A percentile compares a stretch with the other conserved stretches of the same genome.
Evolutionary conservation across 306 rosid genomes (phyloP).

Genomic region (Vigna hirtella): DNA sequence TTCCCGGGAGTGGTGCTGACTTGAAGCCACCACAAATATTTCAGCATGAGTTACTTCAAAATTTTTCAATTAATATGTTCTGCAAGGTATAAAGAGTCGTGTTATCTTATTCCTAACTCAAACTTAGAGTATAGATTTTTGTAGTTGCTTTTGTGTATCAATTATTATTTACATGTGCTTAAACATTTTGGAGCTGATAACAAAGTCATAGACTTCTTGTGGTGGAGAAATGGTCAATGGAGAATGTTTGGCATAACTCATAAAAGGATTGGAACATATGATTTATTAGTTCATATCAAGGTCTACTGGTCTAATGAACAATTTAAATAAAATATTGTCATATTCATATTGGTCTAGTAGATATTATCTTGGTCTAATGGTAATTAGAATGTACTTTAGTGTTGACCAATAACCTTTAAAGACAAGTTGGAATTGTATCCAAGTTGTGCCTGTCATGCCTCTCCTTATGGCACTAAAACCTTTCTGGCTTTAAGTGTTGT

Average conservation of each 20-base stretch:
- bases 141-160: constrained; percentile 13
- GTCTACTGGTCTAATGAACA: constrained; percentile 30
- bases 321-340: background rate
- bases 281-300: constrained; percentile 21
- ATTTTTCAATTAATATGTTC: constrained; percentile 92
- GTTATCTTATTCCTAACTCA: constrained; percentile 14
- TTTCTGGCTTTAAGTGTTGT: background rate
- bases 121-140: constrained; percentile 20
- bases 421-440: constrained; percentile 2
- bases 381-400: constrained; percentile 1
- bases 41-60: constrained; percentile 95
- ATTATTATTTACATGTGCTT: constrained; percentile 4
- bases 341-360: constrained; percentile 19
- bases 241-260: constrained; percentile 4
- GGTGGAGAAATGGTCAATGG: constrained; percentile 14
- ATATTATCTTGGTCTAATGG: constrained; percentile 23
- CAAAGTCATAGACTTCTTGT: constrained; percentile 15
- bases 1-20: constrained; percentile 68
- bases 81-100: constrained; percentile 74
- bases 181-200: constrained; percentile 10
- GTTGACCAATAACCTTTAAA: constrained; percentile 2
- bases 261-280: constrained; percentile 13
- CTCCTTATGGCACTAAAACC: background rate
- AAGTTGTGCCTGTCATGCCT: background rate
- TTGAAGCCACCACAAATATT: constrained; percentile 86